phyloP scores from a whole-genome alignment of 2,329 filamentous ascomycete species.

The Westerdykella aurantiaca region DNA sequence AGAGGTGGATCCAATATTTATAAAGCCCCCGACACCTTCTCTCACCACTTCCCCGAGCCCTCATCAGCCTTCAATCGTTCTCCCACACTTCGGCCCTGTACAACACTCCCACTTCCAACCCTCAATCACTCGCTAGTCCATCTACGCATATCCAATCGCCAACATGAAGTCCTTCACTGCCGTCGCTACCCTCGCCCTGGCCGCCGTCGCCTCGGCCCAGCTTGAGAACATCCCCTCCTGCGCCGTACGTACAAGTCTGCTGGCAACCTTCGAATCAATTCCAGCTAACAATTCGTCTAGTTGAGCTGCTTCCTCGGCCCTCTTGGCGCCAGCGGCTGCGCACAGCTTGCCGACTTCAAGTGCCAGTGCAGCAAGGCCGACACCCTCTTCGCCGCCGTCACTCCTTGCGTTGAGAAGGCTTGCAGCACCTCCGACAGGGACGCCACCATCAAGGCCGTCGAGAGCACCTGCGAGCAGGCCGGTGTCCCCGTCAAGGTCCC shows the following conservation, averaged over 20 bases:
- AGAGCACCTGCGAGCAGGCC: conserved; percentile 27
- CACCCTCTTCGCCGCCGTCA: conserved; percentile 37
- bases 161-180: conserved; percentile 37
- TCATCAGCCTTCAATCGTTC: conserved; percentile 7
- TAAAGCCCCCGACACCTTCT: conserved; percentile 1
- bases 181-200: conserved; percentile 38
- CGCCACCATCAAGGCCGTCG: conserved; percentile 23
- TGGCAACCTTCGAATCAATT: background rate
- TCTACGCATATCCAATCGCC: conserved; percentile 9
- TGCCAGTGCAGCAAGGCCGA: conserved; percentile 46
- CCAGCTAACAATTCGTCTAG: conserved; percentile 29
- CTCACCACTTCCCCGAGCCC: background rate
- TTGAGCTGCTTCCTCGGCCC: conserved; percentile 43
- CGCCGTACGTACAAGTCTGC: conserved; percentile 35
- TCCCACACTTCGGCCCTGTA: conserved; percentile 3
- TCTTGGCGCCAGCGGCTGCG: conserved; percentile 42
- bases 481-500: conserved; percentile 29
- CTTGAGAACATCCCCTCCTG: conserved; percentile 42
- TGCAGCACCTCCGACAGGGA: conserved; percentile 38
- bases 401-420: conserved; percentile 43
- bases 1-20: conserved; percentile 5
- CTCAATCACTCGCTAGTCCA: conserved; percentile 11
- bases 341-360: conserved; percentile 43
- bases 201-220: conserved; percentile 44
- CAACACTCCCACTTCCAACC: conserved; percentile 6